Evolutionary conservation across 2,329 filamentous ascomycete genomes (phyloP).

Genomic region (Monosporascus sp.): DNA sequence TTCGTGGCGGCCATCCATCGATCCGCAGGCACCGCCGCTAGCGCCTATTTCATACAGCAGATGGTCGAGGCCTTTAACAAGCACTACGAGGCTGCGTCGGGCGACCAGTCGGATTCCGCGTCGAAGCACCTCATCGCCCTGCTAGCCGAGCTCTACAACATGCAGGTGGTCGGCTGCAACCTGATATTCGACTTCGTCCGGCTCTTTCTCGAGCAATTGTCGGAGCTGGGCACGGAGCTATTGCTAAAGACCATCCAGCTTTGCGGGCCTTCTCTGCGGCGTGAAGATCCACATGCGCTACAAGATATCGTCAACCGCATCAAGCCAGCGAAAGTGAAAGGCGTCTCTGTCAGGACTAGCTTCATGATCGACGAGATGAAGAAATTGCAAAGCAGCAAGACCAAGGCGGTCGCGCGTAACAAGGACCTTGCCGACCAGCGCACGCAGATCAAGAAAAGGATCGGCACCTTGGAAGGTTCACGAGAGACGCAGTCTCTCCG

Average conservation of each 20-base stretch:
- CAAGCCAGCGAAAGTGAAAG: slow-evolving; percentile 64
- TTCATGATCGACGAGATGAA: slow-evolving; percentile 98
- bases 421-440: slow-evolving; percentile 76
- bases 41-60: slow-evolving; percentile 75
- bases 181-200: slow-evolving; percentile 90
- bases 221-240: slow-evolving; percentile 83
- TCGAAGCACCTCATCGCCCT: slow-evolving; percentile 65
- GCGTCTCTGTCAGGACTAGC: slow-evolving; percentile 79
- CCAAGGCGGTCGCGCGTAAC: slow-evolving; percentile 68
- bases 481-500: slow-evolving; percentile 66
- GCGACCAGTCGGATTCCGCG: slow-evolving; percentile 25
- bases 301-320: slow-evolving; percentile 84
- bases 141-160: slow-evolving; percentile 83
- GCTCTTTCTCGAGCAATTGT: slow-evolving; percentile 66
- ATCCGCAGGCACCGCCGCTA: slow-evolving; percentile 81
- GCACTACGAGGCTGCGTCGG: slow-evolving; percentile 46
- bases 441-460: slow-evolving; percentile 79
- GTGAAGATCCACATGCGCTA: slow-evolving; percentile 81
- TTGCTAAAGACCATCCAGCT: slow-evolving; percentile 78
- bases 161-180: slow-evolving; percentile 77
- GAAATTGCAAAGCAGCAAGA: slow-evolving; percentile 88
- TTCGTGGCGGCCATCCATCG: slow-evolving; percentile 88
- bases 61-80: slow-evolving; percentile 70
- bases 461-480: slow-evolving; percentile 66
- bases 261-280: slow-evolving; percentile 74